Base-by-base conservation (phyloP, 345 rosid genomes). In the Microthlaspi erraticum region DNA sequence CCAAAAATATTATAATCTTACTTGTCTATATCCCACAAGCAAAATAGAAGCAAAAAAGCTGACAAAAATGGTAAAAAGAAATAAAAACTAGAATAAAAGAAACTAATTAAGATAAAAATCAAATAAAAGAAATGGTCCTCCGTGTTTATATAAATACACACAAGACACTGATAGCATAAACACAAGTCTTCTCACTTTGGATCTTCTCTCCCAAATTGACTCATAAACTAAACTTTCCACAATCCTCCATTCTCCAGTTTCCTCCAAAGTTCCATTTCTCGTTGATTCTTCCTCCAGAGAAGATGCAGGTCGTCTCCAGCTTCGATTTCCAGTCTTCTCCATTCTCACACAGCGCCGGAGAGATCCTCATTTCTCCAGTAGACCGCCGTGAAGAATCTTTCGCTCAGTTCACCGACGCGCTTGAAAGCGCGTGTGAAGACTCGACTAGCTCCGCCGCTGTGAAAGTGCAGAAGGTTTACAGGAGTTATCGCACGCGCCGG, bases 401-500 rank as follows among this genome's bases (percentile, higher is more conserved):
- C 4, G 41, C 4, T 51, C 2, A 54, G 18, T 34, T 14, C 18
- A 19, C 34, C 32, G 43, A 51, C 37, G 19, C 67, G 41, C 64
- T 46, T 36, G 55, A 44, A 17, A 64, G 80, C 34, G 56, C 63
- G 50, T 37, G 71, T 13, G 77, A 74, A 2, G 44, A 55, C 48
- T 57, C 67, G 10, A 3, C 79, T 11, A 69, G 18, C 23, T 66
- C 64, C 23, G 93, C 98, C 7, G 96, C 88, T 7, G 87, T 90
- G 64, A 88, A 76, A 78, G 42, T 93, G 33, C 98, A 89, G 85
- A 92, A 92, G 78, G 91, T 88, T 4, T 92, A 92, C 68, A 72
- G 90, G 77, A 81, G 98, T 73, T 90, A 93, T 50, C 97, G 97
- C 33, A 93, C 97, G 43, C 93, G 98, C 66, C 97, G 98, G 14